Evolutionary conservation across 2,329 filamentous ascomycete genomes (phyloP).

Genomic region (Colletotrichum acutatum): DNA sequence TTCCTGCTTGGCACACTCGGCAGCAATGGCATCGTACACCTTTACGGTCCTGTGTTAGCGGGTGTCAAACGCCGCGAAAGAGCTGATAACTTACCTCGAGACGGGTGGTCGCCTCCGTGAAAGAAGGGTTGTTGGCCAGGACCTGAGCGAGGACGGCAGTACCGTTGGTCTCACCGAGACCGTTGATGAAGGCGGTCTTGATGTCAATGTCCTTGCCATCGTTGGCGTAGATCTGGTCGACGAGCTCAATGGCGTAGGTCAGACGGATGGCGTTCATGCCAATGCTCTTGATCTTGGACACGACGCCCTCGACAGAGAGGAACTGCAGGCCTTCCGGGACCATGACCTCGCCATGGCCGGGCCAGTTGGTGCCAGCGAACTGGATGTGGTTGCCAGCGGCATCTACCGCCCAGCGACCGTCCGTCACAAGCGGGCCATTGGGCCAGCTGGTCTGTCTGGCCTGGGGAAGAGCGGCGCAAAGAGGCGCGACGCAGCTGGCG

Average conservation of each 20-base stretch:
- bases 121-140: constrained; percentile 65
- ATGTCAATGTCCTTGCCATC: constrained; percentile 59
- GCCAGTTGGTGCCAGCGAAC: constrained; percentile 71
- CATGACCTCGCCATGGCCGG: constrained; percentile 71
- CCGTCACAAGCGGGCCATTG: constrained; percentile 54
- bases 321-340: constrained; percentile 73
- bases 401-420: constrained; percentile 56
- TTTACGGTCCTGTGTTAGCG: background rate
- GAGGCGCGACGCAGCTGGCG: constrained; percentile 23
- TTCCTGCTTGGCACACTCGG: constrained; percentile 63
- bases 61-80: background rate
- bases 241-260: constrained; percentile 72
- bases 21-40: constrained; percentile 69
- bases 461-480: constrained; percentile 23
- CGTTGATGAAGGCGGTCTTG: constrained; percentile 55
- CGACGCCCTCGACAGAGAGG: constrained; percentile 64
- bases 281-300: constrained; percentile 66
- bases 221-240: constrained; percentile 67
- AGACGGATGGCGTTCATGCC: constrained; percentile 73
- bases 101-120: constrained; percentile 64
- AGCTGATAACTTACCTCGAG: constrained; percentile 52
- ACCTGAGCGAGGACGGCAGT: constrained; percentile 61
- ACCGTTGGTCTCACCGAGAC: constrained; percentile 64
- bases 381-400: constrained; percentile 55
- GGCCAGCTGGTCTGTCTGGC: constrained; percentile 47